Evolutionary conservation across 1,284 basidiomycete genomes (phyloP).

Genomic region (Acaromyces ingoldii): DNA sequence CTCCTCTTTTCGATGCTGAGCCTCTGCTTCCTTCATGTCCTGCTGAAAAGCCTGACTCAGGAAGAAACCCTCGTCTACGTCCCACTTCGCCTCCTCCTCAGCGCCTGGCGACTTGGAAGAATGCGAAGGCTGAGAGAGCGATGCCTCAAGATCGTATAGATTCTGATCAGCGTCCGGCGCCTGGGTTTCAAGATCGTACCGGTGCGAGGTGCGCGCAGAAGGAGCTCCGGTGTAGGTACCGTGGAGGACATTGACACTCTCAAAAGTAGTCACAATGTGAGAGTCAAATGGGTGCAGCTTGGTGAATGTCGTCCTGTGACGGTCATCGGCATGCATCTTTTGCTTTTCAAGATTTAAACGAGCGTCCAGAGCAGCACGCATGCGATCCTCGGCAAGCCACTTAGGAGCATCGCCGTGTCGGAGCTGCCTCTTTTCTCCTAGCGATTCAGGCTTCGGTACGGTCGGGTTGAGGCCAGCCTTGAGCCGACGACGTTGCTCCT

Average conservation of each 20-base stretch:
- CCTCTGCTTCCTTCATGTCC: slow-evolving; percentile 8
- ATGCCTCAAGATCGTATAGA: slow-evolving; percentile 31
- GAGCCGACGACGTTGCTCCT: slow-evolving; percentile 69
- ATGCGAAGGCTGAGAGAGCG: slow-evolving; percentile 20
- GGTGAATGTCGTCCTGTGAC: slow-evolving; percentile 21
- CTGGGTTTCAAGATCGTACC: too few species aligned
- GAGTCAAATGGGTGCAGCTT: slow-evolving; percentile 55
- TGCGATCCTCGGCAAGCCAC: slow-evolving; percentile 49
- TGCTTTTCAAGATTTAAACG: slow-evolving; percentile 55
- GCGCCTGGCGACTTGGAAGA: slow-evolving; percentile 30
- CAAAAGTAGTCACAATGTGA: slow-evolving; percentile 80
- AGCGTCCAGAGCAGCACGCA: slow-evolving; percentile 42
- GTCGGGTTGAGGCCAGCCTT: slow-evolving; percentile 30
- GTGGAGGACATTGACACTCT: slow-evolving; percentile 60
- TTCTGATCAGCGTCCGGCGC: too few species aligned
- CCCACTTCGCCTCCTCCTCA: slow-evolving; percentile 47
- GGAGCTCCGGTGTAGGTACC: slow-evolving; percentile 2
- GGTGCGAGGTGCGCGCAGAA: neutral
- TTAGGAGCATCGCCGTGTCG: slow-evolving; percentile 25
- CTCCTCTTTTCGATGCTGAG: slow-evolving; percentile 13
- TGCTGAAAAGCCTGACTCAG: slow-evolving; percentile 47
- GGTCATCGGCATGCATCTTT: slow-evolving; percentile 19
- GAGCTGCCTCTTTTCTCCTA: slow-evolving; percentile 25
- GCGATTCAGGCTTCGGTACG: slow-evolving; percentile 24
- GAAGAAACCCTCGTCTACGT: slow-evolving; percentile 48